Evolutionary conservation across 140 eudicot species (phyloP), one percentile per base, ranked within the genome.

Genomic region (Anethum foeniculum): DNA sequence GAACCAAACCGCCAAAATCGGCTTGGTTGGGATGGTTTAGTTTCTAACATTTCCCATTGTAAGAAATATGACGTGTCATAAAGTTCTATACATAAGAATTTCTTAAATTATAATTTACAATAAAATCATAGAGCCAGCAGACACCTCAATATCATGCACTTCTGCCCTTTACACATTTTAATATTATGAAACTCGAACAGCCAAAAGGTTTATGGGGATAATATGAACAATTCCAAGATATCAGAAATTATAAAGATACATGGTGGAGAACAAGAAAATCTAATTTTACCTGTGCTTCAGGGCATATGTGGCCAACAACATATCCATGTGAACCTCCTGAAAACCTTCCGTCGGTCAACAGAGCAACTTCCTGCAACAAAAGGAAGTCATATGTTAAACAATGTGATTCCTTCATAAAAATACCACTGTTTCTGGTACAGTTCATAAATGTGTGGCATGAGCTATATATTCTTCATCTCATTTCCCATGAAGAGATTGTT

Each of bases 241-340:
- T 46, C 7, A 25, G 56, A 74, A 25, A 27, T 10, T 2, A 62
- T 27, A 0, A 60, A 44, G 1, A 41, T 21, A 11, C 1, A 41
- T 11, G 27, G 27, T 5, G 19, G 11, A 43, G 30, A 41, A 47
- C 25, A 34, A 44, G 19, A 18, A 25, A 64, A 56, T 27, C 58
- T 0, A 78, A 7, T 78, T 23, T 51, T n/a, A 92, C 99, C 96
- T 95, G 99, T 79, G 99, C 97, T 88, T 95, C 97, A 43, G 99
- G 99, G 86, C 97, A 92, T 71, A 95, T 90, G 84, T 95, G 99
- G 39, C 97, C 97, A 82, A 95, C 94, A 79, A 92, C 99, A 85
- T 89, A 95, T 76, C 99, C 99, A 65, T 95, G 99, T 69, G 99
- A 95, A 79, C 99, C 97, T 81, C 99, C 97, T 77, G 99, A 95